Evolutionary conservation across 169 alveolate genomes (phyloP).

Genomic region (Fabrea salina): DNA sequence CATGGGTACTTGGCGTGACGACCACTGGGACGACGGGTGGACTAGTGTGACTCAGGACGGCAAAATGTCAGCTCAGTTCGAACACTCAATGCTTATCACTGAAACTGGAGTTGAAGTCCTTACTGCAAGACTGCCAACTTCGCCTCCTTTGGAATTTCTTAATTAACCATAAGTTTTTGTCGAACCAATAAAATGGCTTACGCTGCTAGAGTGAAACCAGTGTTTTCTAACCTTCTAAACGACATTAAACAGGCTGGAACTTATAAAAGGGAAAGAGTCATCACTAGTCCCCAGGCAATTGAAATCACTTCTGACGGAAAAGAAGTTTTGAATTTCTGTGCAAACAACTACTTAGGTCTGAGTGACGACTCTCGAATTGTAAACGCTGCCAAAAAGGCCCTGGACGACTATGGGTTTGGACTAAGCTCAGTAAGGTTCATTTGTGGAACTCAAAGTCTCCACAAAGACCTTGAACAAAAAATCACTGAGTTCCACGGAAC

Average conservation of each 20-base stretch:
- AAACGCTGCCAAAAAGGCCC: slow-evolving; percentile 44
- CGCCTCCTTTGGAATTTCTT: slow-evolving; percentile 91
- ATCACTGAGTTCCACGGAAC: slow-evolving; percentile 46
- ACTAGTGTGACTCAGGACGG: slow-evolving; percentile 95
- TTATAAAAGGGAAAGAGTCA: slow-evolving; percentile 47
- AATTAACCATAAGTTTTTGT: slow-evolving; percentile 24
- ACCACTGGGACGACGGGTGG: slow-evolving; percentile 99
- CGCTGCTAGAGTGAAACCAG: not conserved
- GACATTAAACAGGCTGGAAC: slow-evolving; percentile 49
- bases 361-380: slow-evolving; percentile 34
- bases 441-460: slow-evolving; percentile 64
- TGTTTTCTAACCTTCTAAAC: not conserved
- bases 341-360: slow-evolving; percentile 67
- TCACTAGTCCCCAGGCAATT: slow-evolving; percentile 22
- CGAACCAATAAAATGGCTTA: slow-evolving; percentile 27
- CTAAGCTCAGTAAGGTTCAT: slow-evolving; percentile 45
- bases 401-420: slow-evolving; percentile 60
- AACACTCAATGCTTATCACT: slow-evolving; percentile 96
- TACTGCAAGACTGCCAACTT: slow-evolving; percentile 87
- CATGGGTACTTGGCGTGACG: slow-evolving; percentile 92
- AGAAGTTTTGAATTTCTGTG: slow-evolving; percentile 61
- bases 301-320: slow-evolving; percentile 35
- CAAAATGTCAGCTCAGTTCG: slow-evolving; percentile 96
- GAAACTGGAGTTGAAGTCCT: slow-evolving; percentile 93
- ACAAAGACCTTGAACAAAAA: slow-evolving; percentile 49